phyloP scores from a whole-genome alignment of 83 land plant genomes.

The Picea engelmannii region DNA sequence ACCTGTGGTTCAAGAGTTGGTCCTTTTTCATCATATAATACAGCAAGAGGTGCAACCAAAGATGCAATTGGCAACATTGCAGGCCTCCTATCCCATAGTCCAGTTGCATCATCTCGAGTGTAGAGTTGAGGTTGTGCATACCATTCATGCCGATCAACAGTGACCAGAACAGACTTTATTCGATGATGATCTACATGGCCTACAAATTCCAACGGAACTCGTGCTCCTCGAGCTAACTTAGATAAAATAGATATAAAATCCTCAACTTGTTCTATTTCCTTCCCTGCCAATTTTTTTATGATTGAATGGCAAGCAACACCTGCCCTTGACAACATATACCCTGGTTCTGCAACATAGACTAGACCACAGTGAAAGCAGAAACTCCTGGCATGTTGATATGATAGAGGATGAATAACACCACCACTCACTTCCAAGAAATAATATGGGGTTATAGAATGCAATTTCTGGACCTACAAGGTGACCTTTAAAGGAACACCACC shows the following conservation, averaged over 20 bases:
- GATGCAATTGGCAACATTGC: slow-evolving; percentile 13
- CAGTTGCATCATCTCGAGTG: slow-evolving; percentile 38
- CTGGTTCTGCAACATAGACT: too few relatives aligned
- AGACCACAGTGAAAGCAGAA: too few relatives aligned
- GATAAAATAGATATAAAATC: slow-evolving; percentile 30
- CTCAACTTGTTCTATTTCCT: slow-evolving; percentile 28
- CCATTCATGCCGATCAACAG: slow-evolving; percentile 53
- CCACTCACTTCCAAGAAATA: too few relatives aligned
- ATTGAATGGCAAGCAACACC: slow-evolving; percentile 50
- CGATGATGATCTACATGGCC: slow-evolving; percentile 37
- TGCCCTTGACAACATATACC: slow-evolving; percentile 52
- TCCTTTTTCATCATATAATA: neutral
- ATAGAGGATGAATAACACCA: neutral
- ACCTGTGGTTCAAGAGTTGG: too few relatives aligned
- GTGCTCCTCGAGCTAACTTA: slow-evolving; percentile 30
- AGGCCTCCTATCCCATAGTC: slow-evolving; percentile 31
- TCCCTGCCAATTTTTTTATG: slow-evolving; percentile 46
- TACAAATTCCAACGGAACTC: slow-evolving; percentile 45
- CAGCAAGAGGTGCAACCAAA: neutral
- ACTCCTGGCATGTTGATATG: slow-evolving; percentile 36
- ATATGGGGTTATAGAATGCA: too few relatives aligned
- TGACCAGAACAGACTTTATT: slow-evolving; percentile 47
- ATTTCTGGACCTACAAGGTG: too few relatives aligned
- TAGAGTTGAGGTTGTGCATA: slow-evolving; percentile 42
- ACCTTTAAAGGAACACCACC: too few relatives aligned